A percentile compares a stretch with the other conserved stretches of the same genome.
These are phyloP conservation scores for Ceratocystis alfenasii DNA, from an alignment of 2,329 filamentous ascomycete genomes.

Conservation along the genomic window DNA sequence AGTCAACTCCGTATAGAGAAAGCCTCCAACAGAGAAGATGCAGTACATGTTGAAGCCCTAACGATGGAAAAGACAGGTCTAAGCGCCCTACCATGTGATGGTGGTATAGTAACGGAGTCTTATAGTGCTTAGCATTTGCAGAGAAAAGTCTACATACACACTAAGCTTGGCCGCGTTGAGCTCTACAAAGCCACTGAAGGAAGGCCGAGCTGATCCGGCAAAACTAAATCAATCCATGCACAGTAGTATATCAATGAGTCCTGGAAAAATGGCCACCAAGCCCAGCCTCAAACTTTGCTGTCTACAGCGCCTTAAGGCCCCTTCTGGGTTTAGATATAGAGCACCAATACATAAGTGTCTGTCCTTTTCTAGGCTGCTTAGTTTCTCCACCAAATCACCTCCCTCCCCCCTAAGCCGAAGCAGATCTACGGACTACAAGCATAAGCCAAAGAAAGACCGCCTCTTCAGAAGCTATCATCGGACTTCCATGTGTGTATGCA, in stretches of 20 bases:
- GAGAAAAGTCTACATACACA: neutral
- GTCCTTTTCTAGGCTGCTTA: too few species aligned
- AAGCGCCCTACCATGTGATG: neutral
- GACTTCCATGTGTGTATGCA: neutral
- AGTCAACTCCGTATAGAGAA: neutral
- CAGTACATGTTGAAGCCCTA: neutral
- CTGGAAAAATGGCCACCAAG: too few species aligned
- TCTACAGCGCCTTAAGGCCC: too few species aligned
- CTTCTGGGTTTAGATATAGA: too few species aligned
- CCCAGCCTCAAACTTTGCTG: too few species aligned
- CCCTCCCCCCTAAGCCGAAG: neutral
- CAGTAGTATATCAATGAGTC: too few species aligned
- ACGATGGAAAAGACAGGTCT: conserved; percentile 5
- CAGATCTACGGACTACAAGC: too few species aligned
- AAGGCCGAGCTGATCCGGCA: neutral
- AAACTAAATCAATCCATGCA: too few species aligned
- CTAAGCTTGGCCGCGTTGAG: neutral
- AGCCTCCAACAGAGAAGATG: neutral
- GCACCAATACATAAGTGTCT: too few species aligned
- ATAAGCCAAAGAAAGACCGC: neutral
- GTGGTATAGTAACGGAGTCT: neutral
- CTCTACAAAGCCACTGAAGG: neutral
- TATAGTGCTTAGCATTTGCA: neutral
- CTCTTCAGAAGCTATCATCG: neutral
- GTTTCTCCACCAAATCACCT: neutral